Percentiles rank a stretch among this genome's conserved stretches.
phyloP scores from a whole-genome alignment of 495 filamentous ascomycete genomes.

The Entonaema liquescens region DNA sequence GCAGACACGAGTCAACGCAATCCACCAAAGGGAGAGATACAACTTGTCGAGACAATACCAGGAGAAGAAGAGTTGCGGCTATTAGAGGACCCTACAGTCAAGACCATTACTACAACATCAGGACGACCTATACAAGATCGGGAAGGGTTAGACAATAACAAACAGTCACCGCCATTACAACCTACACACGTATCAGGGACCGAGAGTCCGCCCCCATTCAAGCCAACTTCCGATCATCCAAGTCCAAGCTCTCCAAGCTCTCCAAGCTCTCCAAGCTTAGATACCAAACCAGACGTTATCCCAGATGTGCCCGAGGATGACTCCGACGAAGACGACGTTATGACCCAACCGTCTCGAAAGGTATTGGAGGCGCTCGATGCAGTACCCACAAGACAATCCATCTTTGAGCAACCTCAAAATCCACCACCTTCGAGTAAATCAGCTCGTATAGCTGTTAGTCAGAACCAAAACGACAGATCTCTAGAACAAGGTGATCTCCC shows the following conservation, averaged over 20 bases:
- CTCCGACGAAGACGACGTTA: conserved; percentile 45
- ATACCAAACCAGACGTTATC: conserved; percentile 69
- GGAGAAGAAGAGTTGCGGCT: conserved; percentile 15
- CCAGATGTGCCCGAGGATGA: conserved; percentile 64
- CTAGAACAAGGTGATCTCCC: background rate
- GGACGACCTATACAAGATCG: conserved; percentile 9
- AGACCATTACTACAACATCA: conserved; percentile 35
- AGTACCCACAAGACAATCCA: conserved; percentile 45
- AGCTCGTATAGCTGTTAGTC: conserved; percentile 1
- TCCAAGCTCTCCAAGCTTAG: too few species aligned
- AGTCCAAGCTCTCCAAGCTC: conserved; percentile 24
- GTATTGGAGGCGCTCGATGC: conserved; percentile 46
- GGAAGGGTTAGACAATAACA: background rate
- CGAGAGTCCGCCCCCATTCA: conserved; percentile 7
- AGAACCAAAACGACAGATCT: background rate
- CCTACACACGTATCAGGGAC: conserved; percentile 8
- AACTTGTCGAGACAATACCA: conserved; percentile 13
- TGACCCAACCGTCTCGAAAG: conserved; percentile 23
- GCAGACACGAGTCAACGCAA: conserved; percentile 46
- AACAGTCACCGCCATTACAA: conserved; percentile 9
- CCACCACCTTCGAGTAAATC: conserved; percentile 1
- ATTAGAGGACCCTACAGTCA: conserved; percentile 23
- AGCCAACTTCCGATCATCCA: background rate
- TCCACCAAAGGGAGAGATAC: conserved; percentile 26
- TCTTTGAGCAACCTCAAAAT: conserved; percentile 23